A percentile compares a stretch with the other conserved stretches of the same genome.
Conservation (phyloP, 208 protist genomes). For the Acanthamoeba royreba region DNA sequence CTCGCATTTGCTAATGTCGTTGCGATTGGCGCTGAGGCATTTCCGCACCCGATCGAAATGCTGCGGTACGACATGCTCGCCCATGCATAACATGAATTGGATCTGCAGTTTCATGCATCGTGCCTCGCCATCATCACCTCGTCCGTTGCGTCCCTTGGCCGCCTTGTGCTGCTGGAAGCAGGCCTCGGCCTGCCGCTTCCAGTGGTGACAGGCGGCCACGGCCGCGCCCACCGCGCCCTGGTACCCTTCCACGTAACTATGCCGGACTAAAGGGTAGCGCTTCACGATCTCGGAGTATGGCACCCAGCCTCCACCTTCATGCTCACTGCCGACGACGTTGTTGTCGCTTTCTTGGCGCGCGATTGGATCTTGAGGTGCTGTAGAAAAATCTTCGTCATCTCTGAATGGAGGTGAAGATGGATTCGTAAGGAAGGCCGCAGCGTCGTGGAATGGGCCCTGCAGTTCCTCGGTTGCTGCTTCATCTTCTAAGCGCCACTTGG, state of each 20-base stretch:
- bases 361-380: too few species aligned
- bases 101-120: neutral
- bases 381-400: neutral
- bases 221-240: neutral
- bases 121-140: neutral
- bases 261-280: neutral
- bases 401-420: too few species aligned
- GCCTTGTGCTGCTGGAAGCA: neutral
- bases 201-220: neutral
- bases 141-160: neutral
- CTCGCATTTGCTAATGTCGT: neutral
- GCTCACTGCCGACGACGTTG: neutral
- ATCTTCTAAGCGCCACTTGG: neutral
- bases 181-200: neutral
- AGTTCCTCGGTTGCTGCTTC: neutral
- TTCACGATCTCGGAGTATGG: neutral
- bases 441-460: neutral
- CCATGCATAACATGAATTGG: neutral
- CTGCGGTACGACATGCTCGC: neutral
- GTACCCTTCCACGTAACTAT: neutral
- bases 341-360: neutral
- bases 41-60: neutral
- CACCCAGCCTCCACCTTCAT: neutral
- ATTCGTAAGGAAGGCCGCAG: too few species aligned
- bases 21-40: neutral